A percentile compares a stretch with the other conserved stretches of the same genome.
Conservation (phyloP, 106 monocot species). For the Platanthera guangdongensis region DNA sequence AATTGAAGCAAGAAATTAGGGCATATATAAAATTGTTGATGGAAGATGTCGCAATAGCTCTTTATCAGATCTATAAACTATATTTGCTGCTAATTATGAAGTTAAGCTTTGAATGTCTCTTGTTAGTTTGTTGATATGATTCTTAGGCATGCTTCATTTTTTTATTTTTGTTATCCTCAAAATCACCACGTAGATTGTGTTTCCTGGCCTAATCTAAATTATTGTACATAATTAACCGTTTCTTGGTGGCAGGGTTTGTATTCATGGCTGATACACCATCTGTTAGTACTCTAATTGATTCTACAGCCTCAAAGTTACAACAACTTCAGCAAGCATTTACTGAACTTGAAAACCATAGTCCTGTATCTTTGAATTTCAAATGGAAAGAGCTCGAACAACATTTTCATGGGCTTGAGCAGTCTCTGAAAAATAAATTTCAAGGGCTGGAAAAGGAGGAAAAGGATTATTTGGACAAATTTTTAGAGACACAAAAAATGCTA, state of each 20-base stretch:
- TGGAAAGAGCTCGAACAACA: constrained; percentile 77
- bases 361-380: constrained; percentile 52
- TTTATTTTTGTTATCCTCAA: not conserved
- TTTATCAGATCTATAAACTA: not conserved
- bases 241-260: constrained; percentile 12
- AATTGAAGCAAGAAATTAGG: not conserved
- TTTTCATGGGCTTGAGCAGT: constrained; percentile 79
- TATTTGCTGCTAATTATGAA: not conserved
- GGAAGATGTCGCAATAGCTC: not conserved
- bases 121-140: not conserved
- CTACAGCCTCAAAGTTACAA: constrained; percentile 73
- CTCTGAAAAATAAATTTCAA: constrained; percentile 56
- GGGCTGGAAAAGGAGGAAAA: constrained; percentile 71
- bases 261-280: constrained; percentile 63
- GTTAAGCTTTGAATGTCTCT: not conserved
- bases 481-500: constrained; percentile 45
- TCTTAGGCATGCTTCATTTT: not conserved
- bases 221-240: not conserved
- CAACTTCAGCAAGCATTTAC: constrained; percentile 70
- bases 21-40: not conserved
- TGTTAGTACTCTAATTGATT: constrained; percentile 56
- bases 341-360: constrained; percentile 58
- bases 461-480: constrained; percentile 42
- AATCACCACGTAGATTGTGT: not conserved
- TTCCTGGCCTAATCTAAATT: not conserved